Evolutionary conservation across 768 basidiomycete species (phyloP).

Genomic region (Tremella mesenterica): DNA sequence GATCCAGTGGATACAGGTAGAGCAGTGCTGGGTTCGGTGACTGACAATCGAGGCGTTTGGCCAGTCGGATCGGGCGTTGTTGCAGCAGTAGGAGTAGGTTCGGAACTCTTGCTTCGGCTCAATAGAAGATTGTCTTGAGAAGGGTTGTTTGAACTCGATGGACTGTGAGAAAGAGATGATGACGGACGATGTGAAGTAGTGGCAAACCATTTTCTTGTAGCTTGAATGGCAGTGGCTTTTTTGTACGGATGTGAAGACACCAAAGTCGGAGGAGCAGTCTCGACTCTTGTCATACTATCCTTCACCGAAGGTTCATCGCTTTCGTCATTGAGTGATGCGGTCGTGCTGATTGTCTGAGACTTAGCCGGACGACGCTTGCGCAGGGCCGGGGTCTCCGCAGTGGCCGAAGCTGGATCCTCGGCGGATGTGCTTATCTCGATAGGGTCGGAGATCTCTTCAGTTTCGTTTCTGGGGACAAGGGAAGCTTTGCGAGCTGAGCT

Average conservation of each 20-base stretch:
- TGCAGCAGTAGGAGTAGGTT: background rate
- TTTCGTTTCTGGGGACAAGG: background rate
- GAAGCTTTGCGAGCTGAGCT: slow-evolving; percentile 57
- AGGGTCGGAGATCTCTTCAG: slow-evolving; percentile 1
- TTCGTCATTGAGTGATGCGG: background rate
- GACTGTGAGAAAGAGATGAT: background rate
- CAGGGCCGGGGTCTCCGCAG: slow-evolving; percentile 12
- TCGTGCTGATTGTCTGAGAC: slow-evolving; percentile 8
- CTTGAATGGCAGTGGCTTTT: background rate
- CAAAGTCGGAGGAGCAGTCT: slow-evolving; percentile 10
- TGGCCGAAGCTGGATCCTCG: slow-evolving; percentile 22
- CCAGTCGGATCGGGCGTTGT: background rate
- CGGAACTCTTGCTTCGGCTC: background rate
- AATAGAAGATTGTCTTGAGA: too few species aligned
- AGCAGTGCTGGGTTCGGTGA: background rate
- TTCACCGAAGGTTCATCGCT: slow-evolving; percentile 1
- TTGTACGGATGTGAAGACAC: slow-evolving; percentile 1
- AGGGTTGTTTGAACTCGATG: too few species aligned
- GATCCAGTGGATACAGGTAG: background rate
- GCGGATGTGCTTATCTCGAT: slow-evolving; percentile 12
- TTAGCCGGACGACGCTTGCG: slow-evolving; percentile 17
- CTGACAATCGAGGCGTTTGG: background rate
- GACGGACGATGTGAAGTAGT: background rate
- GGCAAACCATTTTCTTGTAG: background rate
- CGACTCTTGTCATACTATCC: slow-evolving; percentile 13